Evolutionary conservation across 441 rosid species (phyloP).

Genomic region (Bocquillonia castaneifolia): DNA sequence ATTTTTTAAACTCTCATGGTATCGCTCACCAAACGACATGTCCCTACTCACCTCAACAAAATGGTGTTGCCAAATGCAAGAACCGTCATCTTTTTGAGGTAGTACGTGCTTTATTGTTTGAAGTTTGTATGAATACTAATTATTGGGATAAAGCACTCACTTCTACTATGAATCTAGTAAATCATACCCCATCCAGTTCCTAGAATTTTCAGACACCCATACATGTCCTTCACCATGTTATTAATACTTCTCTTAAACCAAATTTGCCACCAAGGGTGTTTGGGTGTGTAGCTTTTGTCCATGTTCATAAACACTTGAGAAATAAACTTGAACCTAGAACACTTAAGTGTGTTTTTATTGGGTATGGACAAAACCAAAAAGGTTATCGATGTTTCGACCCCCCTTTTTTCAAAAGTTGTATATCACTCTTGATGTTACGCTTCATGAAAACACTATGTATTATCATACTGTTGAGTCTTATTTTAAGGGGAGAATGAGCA

Average conservation of each 20-base stretch:
- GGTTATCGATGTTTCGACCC: not conserved
- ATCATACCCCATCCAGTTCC: not conserved
- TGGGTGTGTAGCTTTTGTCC: not conserved
- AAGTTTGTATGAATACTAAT: not conserved
- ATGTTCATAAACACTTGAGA: not conserved
- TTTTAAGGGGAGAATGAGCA: not conserved
- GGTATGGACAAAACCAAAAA: not conserved
- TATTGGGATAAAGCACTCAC: not conserved
- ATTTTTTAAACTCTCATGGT: not conserved
- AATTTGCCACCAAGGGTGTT: not conserved
- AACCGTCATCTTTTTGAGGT: not conserved
- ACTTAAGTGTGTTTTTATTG: not conserved
- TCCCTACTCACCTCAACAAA: not conserved
- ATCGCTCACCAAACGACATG: constrained; percentile 2
- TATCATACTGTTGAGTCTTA: not conserved
- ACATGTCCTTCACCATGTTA: not conserved
- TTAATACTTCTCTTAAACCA: not conserved
- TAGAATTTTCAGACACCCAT: not conserved
- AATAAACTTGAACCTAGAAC: not conserved
- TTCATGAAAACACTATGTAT: not conserved
- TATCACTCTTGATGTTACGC: not conserved
- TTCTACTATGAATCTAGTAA: not conserved
- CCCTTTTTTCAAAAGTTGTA: not conserved
- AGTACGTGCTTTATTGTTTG: not conserved
- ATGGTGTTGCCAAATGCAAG: not conserved